Percentiles rank a stretch among this genome's conserved stretches.
Conservation (phyloP, 78 protist genomes). For the Dictyostelium purpureum region DNA sequence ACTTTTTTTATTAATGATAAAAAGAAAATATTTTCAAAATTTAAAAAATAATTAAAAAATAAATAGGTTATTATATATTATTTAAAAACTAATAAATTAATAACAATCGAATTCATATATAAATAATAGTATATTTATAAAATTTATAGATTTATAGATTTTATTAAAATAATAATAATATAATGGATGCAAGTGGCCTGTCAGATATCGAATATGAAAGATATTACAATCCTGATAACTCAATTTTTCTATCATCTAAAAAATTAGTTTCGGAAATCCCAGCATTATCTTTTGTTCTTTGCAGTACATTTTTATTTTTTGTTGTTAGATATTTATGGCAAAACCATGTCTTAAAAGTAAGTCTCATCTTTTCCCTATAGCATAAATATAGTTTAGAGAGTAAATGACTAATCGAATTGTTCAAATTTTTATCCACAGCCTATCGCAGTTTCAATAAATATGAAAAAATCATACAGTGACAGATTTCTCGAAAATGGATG, state of each 20-base stretch:
- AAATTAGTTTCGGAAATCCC: slow-evolving; percentile 48
- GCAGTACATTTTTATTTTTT: slow-evolving; percentile 56
- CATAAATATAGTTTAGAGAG: too few species aligned
- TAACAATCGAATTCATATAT: neutral
- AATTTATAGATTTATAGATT: too few species aligned
- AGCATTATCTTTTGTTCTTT: slow-evolving; percentile 23
- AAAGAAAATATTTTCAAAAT: too few species aligned
- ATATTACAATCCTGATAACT: slow-evolving; percentile 54
- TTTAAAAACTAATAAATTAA: too few species aligned
- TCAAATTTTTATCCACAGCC: slow-evolving; percentile 9
- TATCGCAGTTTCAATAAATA: slow-evolving; percentile 26
- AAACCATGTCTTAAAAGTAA: slow-evolving; percentile 57
- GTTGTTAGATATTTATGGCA: slow-evolving; percentile 63
- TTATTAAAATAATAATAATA: neutral
- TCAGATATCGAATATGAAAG: slow-evolving; percentile 57
- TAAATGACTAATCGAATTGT: too few species aligned
- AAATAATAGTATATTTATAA: neutral
- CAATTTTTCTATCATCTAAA: slow-evolving; percentile 35
- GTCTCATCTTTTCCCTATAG: too few species aligned
- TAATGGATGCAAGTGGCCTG: slow-evolving; percentile 46
- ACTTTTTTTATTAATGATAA: too few species aligned
- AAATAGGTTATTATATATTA: too few species aligned
- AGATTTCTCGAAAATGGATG: slow-evolving; percentile 81
- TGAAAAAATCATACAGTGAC: slow-evolving; percentile 36
- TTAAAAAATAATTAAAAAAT: too few species aligned